A percentile compares a stretch with the other conserved stretches of the same genome.
Conservation (phyloP, 2,329 filamentous ascomycete genomes). For the Lojkania enalia region DNA sequence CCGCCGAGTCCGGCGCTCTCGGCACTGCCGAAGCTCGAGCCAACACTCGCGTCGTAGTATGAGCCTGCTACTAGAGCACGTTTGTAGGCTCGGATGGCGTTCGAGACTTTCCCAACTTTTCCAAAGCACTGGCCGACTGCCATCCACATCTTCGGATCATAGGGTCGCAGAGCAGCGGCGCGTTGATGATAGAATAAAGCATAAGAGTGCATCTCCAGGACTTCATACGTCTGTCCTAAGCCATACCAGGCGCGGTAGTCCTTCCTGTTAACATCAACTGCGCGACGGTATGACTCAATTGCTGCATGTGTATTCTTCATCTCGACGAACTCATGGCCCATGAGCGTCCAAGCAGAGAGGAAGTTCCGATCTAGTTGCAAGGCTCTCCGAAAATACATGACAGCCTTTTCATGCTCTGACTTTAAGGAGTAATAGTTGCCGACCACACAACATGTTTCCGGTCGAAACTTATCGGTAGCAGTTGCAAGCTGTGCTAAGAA, state of each 20-base stretch:
- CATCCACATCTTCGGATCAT: constrained; percentile 99
- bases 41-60: constrained; percentile 72
- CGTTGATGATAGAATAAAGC: constrained; percentile 98
- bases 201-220: constrained; percentile 97
- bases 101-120: constrained; percentile 82
- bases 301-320: constrained; percentile 98
- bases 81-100: constrained; percentile 94
- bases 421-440: constrained; percentile 97
- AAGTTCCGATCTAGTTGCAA: constrained; percentile 88
- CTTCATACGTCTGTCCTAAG: constrained; percentile 93
- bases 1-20: constrained; percentile 50
- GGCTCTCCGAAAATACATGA: constrained; percentile 95
- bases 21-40: constrained; percentile 51
- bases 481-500: constrained; percentile 91
- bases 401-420: constrained; percentile 95
- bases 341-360: constrained; percentile 94
- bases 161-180: constrained; percentile 87
- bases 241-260: constrained; percentile 99
- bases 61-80: constrained; percentile 86
- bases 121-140: constrained; percentile 90
- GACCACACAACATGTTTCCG: constrained; percentile 94
- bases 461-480: constrained; percentile 90
- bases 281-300: constrained; percentile 93
- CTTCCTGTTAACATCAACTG: constrained; percentile 92
- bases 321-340: constrained; percentile 98